Evolutionary conservation across 1,284 basidiomycete species (phyloP).

Genomic region (Ustilago nuda): DNA sequence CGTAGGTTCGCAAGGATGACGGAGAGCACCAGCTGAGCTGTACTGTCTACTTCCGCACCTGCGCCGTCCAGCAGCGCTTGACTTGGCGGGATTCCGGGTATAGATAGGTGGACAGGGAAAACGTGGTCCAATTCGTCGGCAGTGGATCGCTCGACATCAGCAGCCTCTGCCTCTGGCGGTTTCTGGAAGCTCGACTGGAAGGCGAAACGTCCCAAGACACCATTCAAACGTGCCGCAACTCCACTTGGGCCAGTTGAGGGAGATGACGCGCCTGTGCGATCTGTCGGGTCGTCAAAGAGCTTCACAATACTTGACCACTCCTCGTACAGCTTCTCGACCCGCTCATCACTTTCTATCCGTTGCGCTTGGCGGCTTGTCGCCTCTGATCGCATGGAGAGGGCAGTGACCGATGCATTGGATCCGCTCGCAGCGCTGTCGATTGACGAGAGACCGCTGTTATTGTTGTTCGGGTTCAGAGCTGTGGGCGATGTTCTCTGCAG

Average conservation of each 20-base stretch:
- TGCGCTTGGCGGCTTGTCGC: conserved; percentile 18
- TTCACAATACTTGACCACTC: conserved; percentile 60
- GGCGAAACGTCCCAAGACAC: conserved; percentile 31
- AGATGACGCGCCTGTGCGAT: not conserved
- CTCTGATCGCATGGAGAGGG: conserved; percentile 37
- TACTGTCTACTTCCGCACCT: conserved; percentile 74
- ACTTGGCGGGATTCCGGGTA: conserved; percentile 54
- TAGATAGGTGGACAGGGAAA: conserved; percentile 52
- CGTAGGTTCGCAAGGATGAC: conserved; percentile 90
- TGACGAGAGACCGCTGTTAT: conserved; percentile 15
- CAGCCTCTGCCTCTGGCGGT: conserved; percentile 14
- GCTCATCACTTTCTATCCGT: conserved; percentile 62
- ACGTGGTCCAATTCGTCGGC: conserved; percentile 28
- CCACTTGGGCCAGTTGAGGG: conserved; percentile 11
- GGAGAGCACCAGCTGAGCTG: conserved; percentile 82
- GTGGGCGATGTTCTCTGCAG: conserved; percentile 74
- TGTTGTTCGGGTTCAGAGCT: conserved; percentile 2
- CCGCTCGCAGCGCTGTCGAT: conserved; percentile 27
- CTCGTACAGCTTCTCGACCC: conserved; percentile 65
- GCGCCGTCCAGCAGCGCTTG: conserved; percentile 19
- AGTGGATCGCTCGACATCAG: conserved; percentile 18
- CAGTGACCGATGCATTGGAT: conserved; percentile 44
- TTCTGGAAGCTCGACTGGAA: conserved; percentile 54
- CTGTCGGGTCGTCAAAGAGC: conserved; percentile 35
- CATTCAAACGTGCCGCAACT: conserved; percentile 22